Percentiles rank a stretch among this genome's conserved stretches.
Evolutionary conservation across 331 rosid genomes (phyloP).

Genomic region (Spiraea crenata): DNA sequence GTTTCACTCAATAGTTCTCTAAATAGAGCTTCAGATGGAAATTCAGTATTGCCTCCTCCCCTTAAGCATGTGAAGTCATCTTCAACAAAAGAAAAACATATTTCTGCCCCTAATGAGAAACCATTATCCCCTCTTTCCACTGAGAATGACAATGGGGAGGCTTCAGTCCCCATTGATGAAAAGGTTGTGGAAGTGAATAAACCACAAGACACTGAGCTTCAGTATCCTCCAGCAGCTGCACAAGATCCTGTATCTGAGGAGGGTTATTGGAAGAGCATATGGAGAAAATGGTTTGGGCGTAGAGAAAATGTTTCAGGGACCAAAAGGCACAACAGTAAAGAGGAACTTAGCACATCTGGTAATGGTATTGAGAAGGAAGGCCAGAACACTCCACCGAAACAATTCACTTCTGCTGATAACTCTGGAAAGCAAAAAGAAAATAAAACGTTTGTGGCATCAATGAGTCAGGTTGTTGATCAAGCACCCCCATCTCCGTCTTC

Average conservation of each 20-base stretch:
- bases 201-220: slow-evolving; percentile 28
- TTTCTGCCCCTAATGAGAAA: slow-evolving; percentile 3
- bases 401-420: slow-evolving; percentile 17
- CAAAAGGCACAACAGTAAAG: slow-evolving; percentile 25
- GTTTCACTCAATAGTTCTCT: neutral
- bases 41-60: neutral
- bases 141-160: neutral
- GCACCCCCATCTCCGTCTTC: slow-evolving; percentile 29
- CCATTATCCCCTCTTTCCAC: neutral
- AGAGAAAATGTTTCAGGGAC: slow-evolving; percentile 28
- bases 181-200: slow-evolving; percentile 14
- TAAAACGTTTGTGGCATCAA: slow-evolving; percentile 28
- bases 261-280: slow-evolving; percentile 36
- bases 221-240: slow-evolving; percentile 16
- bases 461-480: slow-evolving; percentile 37
- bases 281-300: slow-evolving; percentile 34
- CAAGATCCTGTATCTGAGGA: slow-evolving; percentile 28
- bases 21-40: neutral
- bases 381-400: slow-evolving; percentile 17
- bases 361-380: slow-evolving; percentile 32
- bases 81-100: slow-evolving; percentile 23
- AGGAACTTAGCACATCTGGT: slow-evolving; percentile 26
- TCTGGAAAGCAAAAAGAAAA: slow-evolving; percentile 30
- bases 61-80: neutral
- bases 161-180: neutral